phyloP scores from a whole-genome alignment of 106 monocot genomes.

The Phalaenopsis equestris region DNA sequence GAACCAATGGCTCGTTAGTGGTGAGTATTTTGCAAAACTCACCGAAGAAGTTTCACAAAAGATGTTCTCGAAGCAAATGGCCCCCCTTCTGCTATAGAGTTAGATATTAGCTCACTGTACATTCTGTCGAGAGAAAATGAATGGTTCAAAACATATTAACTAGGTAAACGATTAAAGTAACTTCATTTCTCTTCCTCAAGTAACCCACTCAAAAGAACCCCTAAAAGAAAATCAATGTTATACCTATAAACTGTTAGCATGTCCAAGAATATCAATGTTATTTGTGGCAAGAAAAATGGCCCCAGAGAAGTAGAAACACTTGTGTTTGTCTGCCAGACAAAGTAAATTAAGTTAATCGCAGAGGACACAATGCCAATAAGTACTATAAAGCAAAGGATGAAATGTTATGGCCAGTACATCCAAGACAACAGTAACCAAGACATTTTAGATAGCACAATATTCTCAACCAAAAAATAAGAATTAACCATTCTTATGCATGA shows the following conservation, averaged over 20 bases:
- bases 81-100: constrained; percentile 86
- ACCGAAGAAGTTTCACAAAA: constrained; percentile 94
- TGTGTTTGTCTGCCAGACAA: constrained; percentile 80
- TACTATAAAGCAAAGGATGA: background rate
- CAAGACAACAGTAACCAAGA: background rate
- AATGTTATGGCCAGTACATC: background rate
- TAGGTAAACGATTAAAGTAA: background rate
- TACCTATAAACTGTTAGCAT: constrained; percentile 98
- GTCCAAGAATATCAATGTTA: constrained; percentile 91
- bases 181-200: background rate
- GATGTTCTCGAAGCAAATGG: constrained; percentile 95
- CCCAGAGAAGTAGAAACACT: constrained; percentile 91
- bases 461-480: background rate
- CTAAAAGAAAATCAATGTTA: background rate
- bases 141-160: background rate
- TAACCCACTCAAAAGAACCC: constrained; percentile 1
- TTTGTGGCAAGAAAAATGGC: constrained; percentile 81
- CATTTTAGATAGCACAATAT: background rate
- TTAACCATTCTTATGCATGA: background rate
- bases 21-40: background rate
- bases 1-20: background rate
- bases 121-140: constrained; percentile 48
- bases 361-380: background rate
- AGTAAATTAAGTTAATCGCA: constrained; percentile 7
- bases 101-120: constrained; percentile 99